Evolutionary conservation across 371 early-diverging fungal genomes (phyloP), one percentile per base, ranked within the genome.

Genomic region (Smittium culicis): DNA sequence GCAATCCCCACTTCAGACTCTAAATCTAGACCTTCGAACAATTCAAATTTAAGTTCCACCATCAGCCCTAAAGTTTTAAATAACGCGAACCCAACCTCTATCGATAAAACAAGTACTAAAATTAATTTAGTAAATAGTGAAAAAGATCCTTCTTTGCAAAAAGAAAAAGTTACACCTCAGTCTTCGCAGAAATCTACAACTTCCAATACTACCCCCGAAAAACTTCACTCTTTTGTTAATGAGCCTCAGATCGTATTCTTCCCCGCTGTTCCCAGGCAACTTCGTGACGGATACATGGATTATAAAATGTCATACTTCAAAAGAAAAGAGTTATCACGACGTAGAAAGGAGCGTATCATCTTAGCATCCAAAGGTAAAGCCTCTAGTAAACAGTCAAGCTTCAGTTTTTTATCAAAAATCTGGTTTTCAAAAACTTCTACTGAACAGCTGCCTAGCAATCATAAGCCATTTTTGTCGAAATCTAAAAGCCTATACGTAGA

Each of bases 191-290:
- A 34, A 27, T 57, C 30, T 1, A 65, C 34, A 55, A 68, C 59
- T 59, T 24, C 34, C 28, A 64, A 68, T 1, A 55, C 54, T 33
- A 28, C 11, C 14, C 35, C 5, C 8, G 34, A 35, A 45, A 28
- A 5, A 34, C 14, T 35, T 8, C 16, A 27, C 14, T 64, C 54
- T 8, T 72, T 71, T 17, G 14, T 71, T 28, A 65, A 69, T 30
- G 78, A 77, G 30, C 63, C 79, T 57, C 78, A 77, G 61, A 61
- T 77, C 57, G 64, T 77, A 32, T 77, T 77, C 65, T 78, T 79
- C 64, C 78, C 78, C 20, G 73, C 79, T 0, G 75, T 77, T n/a
- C 78, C 78, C 16, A 72, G 79, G 30, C 71, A 77, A 64, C 69
- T 77, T 45, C 71, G 75, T 34, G 75, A 77, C 27, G 78, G 78